phyloP scores from a whole-genome alignment of 495 filamentous ascomycete genomes.

The Cercophora newfieldiana region DNA sequence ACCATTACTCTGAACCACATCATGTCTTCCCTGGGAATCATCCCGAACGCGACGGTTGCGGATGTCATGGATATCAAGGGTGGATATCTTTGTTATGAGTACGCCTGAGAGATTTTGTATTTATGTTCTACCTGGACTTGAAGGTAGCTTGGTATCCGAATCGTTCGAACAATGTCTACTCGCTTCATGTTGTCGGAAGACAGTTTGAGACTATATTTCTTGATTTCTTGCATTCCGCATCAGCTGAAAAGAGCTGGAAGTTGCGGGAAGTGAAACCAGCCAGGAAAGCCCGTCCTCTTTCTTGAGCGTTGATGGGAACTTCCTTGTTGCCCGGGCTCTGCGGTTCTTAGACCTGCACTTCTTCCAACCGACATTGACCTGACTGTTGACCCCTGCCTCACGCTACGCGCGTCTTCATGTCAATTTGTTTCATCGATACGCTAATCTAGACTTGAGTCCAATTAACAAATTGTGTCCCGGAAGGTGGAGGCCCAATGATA shows the following conservation, averaged over 20 bases:
- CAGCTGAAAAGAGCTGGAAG: too few species aligned
- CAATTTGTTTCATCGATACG: neutral
- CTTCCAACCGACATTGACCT: neutral
- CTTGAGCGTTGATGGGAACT: too few species aligned
- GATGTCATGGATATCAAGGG: constrained; percentile 44
- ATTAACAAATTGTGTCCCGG: neutral
- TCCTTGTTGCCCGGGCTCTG: neutral
- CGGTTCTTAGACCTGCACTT: neutral
- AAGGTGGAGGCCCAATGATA: neutral
- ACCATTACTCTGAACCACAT: constrained; percentile 15
- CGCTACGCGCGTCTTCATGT: neutral
- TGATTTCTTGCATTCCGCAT: too few species aligned
- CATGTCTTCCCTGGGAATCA: constrained; percentile 25
- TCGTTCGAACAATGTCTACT: too few species aligned
- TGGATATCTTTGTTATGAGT: constrained; percentile 39
- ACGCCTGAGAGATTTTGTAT: constrained; percentile 19
- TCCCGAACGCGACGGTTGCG: constrained; percentile 28
- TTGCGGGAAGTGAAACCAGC: too few species aligned
- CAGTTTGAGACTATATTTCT: too few species aligned
- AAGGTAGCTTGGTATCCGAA: too few species aligned
- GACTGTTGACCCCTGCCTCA: neutral
- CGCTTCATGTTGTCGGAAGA: too few species aligned
- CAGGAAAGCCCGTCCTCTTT: too few species aligned
- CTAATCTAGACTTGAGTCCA: neutral
- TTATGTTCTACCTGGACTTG: too few species aligned